phyloP scores from a whole-genome alignment of 1,139 yeast genomes.

The Diutina ranongensis region DNA sequence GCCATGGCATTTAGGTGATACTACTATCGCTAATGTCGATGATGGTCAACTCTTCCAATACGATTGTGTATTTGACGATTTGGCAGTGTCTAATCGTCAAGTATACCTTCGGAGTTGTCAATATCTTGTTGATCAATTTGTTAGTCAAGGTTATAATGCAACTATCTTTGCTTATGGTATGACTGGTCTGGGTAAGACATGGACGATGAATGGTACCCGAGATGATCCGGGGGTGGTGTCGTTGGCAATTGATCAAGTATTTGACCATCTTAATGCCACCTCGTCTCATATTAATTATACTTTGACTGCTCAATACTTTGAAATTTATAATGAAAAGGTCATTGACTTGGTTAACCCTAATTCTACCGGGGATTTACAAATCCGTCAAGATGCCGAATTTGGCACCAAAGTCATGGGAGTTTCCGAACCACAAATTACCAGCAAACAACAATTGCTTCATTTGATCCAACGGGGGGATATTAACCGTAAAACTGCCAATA shows the following conservation, averaged over 20 bases:
- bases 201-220: conserved; percentile 71
- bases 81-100: conserved; percentile 34
- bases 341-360: conserved; percentile 44
- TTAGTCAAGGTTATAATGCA: conserved; percentile 69
- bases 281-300: conserved; percentile 20
- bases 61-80: conserved; percentile 64
- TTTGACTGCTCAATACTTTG: conserved; percentile 63
- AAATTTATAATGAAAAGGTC: conserved; percentile 81
- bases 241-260: conserved; percentile 59
- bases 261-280: conserved; percentile 28
- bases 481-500: conserved; percentile 71
- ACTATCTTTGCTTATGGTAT: conserved; percentile 90
- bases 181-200: conserved; percentile 95
- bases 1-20: conserved; percentile 11
- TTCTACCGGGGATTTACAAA: conserved; percentile 38
- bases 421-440: conserved; percentile 42
- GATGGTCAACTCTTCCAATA: conserved; percentile 49
- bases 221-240: conserved; percentile 71
- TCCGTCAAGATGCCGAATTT: conserved; percentile 61
- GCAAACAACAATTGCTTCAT: conserved; percentile 48
- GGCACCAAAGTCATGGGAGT: conserved; percentile 79
- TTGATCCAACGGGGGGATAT: conserved; percentile 61
- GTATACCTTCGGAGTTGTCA: conserved; percentile 55
- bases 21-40: conserved; percentile 35
- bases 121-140: conserved; percentile 50